Conservation (phyloP, 2,329 filamentous ascomycete species). For the Apiospora koreana region DNA sequence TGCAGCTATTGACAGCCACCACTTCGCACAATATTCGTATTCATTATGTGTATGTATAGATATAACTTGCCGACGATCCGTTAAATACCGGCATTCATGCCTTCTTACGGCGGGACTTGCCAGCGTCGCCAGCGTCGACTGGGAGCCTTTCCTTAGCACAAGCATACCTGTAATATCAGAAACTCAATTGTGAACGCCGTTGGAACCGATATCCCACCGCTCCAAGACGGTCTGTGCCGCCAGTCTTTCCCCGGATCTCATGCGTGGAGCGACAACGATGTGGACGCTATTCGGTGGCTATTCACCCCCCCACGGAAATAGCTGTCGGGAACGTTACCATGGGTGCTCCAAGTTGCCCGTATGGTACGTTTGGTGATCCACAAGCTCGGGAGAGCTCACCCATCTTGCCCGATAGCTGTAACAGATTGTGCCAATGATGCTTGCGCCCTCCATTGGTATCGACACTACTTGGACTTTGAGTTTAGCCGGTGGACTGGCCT, state of each 20-base stretch:
- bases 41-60: background rate
- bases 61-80: background rate
- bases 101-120: background rate
- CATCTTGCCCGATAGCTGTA: background rate
- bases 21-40: background rate
- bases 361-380: background rate
- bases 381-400: background rate
- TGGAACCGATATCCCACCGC: background rate
- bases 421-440: background rate
- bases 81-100: background rate
- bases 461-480: background rate
- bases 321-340: background rate
- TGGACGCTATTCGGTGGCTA: background rate
- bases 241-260: background rate
- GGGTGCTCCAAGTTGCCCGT: background rate
- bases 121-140: background rate
- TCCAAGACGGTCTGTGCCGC: background rate
- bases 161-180: background rate
- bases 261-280: background rate
- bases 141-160: background rate
- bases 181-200: background rate
- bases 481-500: background rate
- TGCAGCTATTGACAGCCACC: background rate
- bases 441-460: background rate
- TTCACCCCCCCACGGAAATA: background rate